phyloP scores from a whole-genome alignment of 148 eudicot genomes.

The Mesembryanthemum crystallinum region DNA sequence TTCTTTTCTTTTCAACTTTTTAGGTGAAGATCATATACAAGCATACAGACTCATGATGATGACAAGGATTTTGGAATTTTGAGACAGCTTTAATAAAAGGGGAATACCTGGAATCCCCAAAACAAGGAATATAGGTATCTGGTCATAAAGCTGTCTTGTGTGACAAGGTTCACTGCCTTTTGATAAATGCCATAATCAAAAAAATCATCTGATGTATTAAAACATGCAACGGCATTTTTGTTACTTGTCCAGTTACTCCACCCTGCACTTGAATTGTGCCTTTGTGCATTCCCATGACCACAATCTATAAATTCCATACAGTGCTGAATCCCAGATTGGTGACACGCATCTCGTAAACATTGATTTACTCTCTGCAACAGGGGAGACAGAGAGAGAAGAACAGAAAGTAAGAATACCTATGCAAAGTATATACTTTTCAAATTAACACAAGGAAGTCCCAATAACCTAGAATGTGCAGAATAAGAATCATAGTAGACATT shows the following conservation, averaged over 20 bases:
- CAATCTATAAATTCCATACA: constrained; percentile 60
- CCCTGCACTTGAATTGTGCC: not conserved
- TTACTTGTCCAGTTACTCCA: constrained; percentile 53
- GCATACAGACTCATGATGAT: not conserved
- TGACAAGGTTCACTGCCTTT: constrained; percentile 56
- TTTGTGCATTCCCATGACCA: constrained; percentile 35
- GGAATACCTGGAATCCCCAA: constrained; percentile 88
- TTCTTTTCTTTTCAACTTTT: not conserved
- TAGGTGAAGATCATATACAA: not conserved
- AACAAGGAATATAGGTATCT: constrained; percentile 74
- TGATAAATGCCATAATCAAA: constrained; percentile 67
- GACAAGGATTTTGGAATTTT: not conserved
- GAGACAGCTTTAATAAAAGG: not conserved
- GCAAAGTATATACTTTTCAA: not conserved
- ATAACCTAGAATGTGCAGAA: not conserved
- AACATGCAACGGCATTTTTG: constrained; percentile 38
- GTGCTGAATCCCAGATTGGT: not conserved
- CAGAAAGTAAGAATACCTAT: not conserved
- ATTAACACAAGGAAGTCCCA: not conserved
- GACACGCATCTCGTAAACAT: constrained; percentile 72
- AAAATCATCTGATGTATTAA: constrained; percentile 8
- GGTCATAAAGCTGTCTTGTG: constrained; percentile 28
- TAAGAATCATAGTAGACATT: not conserved
- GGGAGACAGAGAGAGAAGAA: not conserved
- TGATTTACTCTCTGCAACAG: constrained; percentile 68